These are phyloP conservation scores for Pseudocercospora fijiensis DNA, from an alignment of 2,329 filamentous ascomycete genomes.

Conservation along the genomic window DNA sequence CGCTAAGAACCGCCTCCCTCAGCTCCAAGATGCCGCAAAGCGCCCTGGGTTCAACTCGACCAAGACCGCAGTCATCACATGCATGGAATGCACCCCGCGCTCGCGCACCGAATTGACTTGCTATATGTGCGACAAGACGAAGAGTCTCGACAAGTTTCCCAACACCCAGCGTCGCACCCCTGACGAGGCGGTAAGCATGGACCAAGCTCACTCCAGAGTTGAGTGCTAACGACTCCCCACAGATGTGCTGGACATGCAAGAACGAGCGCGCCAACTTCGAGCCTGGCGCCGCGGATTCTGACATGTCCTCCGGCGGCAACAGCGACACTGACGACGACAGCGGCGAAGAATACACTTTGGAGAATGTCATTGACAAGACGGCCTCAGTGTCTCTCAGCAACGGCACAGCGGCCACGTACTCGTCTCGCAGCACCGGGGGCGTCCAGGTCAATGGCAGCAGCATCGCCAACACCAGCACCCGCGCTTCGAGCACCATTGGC, in stretches of 20 bases:
- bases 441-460: slow-evolving; percentile 15
- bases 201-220: neutral
- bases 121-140: slow-evolving; percentile 27
- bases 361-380: neutral
- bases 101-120: slow-evolving; percentile 31
- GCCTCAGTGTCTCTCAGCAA: neutral
- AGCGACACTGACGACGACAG: slow-evolving; percentile 15
- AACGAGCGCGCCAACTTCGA: slow-evolving; percentile 22
- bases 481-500: neutral
- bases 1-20: slow-evolving; percentile 12
- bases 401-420: slow-evolving; percentile 13
- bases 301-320: slow-evolving; percentile 12
- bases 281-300: slow-evolving; percentile 20
- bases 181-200: slow-evolving; percentile 27
- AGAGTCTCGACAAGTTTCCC: slow-evolving; percentile 28
- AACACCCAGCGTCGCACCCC: slow-evolving; percentile 29
- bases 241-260: slow-evolving; percentile 30
- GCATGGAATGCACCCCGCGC: slow-evolving; percentile 25
- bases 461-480: neutral
- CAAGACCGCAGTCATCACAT: slow-evolving; percentile 19
- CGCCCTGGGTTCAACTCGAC: slow-evolving; percentile 15
- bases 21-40: slow-evolving; percentile 9
- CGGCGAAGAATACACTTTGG: slow-evolving; percentile 5
- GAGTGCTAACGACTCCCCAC: neutral
- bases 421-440: slow-evolving; percentile 17